Conservation (phyloP, 371 early-diverging fungal genomes). For the Rhizoclosmatium hyalinum region DNA sequence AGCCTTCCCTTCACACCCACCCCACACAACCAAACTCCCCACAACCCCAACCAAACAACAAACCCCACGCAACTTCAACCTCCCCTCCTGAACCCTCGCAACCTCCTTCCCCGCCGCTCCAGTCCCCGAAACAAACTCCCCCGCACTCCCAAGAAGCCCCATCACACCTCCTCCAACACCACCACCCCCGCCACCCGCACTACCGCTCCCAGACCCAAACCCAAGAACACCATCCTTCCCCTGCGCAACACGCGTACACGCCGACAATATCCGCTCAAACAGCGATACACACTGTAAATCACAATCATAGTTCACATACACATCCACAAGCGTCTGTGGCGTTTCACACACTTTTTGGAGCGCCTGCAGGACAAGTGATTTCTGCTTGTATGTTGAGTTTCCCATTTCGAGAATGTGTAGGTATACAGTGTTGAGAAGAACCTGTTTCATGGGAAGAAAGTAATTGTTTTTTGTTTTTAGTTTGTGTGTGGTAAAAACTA, state of each 20-base stretch:
- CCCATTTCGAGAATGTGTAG: constrained; percentile 72
- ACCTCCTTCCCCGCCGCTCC: constrained; percentile 35
- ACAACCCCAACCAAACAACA: constrained; percentile 51
- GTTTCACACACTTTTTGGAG: constrained; percentile 55
- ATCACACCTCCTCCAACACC: constrained; percentile 28
- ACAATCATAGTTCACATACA: constrained; percentile 69
- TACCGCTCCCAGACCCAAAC: too few relatives aligned
- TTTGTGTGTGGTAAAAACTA: not conserved
- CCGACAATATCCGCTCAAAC: constrained; percentile 55
- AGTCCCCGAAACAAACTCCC: constrained; percentile 32
- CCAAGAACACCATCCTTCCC: constrained; percentile 38
- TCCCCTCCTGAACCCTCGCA: constrained; percentile 44
- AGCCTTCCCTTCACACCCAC: constrained; percentile 40
- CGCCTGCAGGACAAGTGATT: constrained; percentile 54
- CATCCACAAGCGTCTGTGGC: constrained; percentile 59
- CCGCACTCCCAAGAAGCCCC: constrained; percentile 37
- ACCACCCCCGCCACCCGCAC: not conserved
- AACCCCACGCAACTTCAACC: constrained; percentile 44
- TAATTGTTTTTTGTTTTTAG: not conserved
- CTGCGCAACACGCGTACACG: constrained; percentile 49
- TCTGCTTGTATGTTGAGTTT: constrained; percentile 57
- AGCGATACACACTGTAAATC: constrained; percentile 52
- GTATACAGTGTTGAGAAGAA: constrained; percentile 73
- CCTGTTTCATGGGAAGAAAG: constrained; percentile 6
- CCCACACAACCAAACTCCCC: constrained; percentile 53